A percentile compares a stretch with the other conserved stretches of the same genome.
Evolutionary conservation across 345 rosid species (phyloP).

Genomic region (Rubroshorea leprosula): DNA sequence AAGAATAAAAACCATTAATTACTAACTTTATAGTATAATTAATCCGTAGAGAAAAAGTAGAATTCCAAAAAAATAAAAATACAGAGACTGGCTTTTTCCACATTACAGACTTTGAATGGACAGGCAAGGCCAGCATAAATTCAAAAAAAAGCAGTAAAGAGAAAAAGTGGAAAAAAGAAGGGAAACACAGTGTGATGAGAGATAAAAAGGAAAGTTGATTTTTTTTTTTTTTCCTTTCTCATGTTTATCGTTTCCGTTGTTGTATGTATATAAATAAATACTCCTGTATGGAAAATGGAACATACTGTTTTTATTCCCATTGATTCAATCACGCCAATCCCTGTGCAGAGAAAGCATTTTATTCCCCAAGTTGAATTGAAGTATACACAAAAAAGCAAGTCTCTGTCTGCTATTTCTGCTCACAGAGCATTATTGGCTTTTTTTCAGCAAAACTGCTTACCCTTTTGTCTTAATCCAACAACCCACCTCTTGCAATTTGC

Average conservation of each 20-base stretch:
- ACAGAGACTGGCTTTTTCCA: slow-evolving; percentile 15
- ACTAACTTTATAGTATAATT: too few relatives aligned
- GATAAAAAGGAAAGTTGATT: slow-evolving; percentile 12
- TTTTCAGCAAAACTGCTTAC: slow-evolving; percentile 16
- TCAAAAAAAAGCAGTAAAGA: slow-evolving; percentile 43
- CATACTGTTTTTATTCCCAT: background rate
- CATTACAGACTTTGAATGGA: slow-evolving; percentile 38
- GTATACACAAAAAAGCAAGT: slow-evolving; percentile 42
- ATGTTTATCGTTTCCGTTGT: slow-evolving; percentile 15
- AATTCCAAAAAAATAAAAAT: background rate
- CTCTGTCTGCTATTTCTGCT: slow-evolving; percentile 68
- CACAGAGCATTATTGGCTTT: slow-evolving; percentile 41
- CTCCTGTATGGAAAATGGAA: background rate
- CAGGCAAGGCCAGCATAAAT: slow-evolving; percentile 45
- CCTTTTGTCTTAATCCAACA: too few relatives aligned
- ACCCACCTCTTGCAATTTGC: too few relatives aligned
- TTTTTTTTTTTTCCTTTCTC: background rate
- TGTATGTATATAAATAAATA: slow-evolving; percentile 18
- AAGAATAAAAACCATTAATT: too few relatives aligned
- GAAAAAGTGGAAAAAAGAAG: slow-evolving; percentile 25
- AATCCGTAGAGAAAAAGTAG: too few relatives aligned
- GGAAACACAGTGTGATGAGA: slow-evolving; percentile 25
- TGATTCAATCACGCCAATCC: slow-evolving; percentile 45
- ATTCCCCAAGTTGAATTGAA: slow-evolving; percentile 52
- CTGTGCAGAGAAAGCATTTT: slow-evolving; percentile 80